Percentiles rank a stretch among this genome's conserved stretches.
These are phyloP conservation scores for Harrya chromipes DNA, from an alignment of 768 basidiomycete species.

Conservation along the genomic window DNA sequence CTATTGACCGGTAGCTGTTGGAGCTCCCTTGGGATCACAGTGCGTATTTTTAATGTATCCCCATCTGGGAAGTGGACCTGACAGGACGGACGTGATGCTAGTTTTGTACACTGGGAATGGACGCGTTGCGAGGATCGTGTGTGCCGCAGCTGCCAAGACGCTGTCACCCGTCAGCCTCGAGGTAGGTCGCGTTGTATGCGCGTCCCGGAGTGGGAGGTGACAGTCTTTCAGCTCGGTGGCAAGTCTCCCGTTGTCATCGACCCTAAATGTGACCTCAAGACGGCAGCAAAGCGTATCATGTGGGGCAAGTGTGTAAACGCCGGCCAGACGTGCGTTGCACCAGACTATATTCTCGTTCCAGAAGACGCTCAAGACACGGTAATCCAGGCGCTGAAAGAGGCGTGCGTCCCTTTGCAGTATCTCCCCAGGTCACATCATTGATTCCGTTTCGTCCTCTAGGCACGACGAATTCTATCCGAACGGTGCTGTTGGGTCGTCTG, in stretches of 20 bases:
- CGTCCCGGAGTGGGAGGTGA: background rate
- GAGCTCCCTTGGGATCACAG: slow-evolving; percentile 68
- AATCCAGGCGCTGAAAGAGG: slow-evolving; percentile 39
- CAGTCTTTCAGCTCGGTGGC: slow-evolving; percentile 51
- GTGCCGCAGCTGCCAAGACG: slow-evolving; percentile 71
- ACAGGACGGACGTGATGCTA: background rate
- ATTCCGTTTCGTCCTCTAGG: slow-evolving; percentile 2
- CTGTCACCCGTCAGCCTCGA: slow-evolving; percentile 67
- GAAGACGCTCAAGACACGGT: slow-evolving; percentile 38
- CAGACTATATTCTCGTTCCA: slow-evolving; percentile 51
- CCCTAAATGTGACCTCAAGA: slow-evolving; percentile 60
- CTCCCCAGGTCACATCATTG: background rate
- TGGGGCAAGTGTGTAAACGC: slow-evolving; percentile 83
- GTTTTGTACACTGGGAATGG: slow-evolving; percentile 58
- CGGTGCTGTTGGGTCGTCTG: slow-evolving; percentile 40
- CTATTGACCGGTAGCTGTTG: slow-evolving; percentile 46
- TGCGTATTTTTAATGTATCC: slow-evolving; percentile 18
- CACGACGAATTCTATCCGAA: slow-evolving; percentile 39
- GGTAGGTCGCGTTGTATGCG: slow-evolving; percentile 26
- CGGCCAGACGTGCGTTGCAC: slow-evolving; percentile 73
- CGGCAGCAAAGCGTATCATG: slow-evolving; percentile 65
- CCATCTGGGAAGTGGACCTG: background rate
- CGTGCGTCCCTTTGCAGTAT: slow-evolving; percentile 29
- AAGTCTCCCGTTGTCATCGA: slow-evolving; percentile 78
- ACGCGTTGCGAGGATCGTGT: slow-evolving; percentile 64